Conservation (phyloP, 176 grass and related monocot species). For the Avena insularis region DNA sequence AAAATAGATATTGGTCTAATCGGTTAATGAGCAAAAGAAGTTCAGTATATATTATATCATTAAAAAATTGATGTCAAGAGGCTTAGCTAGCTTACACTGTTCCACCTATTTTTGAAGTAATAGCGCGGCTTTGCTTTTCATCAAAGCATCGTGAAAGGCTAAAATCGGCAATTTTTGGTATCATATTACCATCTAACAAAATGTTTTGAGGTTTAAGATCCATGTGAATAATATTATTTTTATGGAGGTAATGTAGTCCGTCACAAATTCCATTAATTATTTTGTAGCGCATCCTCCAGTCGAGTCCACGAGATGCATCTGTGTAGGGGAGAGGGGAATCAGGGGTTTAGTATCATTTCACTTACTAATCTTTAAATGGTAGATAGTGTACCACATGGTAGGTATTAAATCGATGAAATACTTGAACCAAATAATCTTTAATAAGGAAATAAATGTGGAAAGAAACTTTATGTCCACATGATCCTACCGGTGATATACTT, state of each 20-base stretch:
- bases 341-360: neutral
- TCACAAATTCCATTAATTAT: constrained; percentile 1
- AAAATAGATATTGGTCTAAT: neutral
- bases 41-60: neutral
- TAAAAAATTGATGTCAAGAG: neutral
- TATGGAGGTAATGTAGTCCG: neutral
- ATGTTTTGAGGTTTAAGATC: constrained; percentile 22
- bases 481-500: neutral
- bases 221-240: neutral
- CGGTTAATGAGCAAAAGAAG: neutral
- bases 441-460: neutral
- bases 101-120: neutral
- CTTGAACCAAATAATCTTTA: neutral
- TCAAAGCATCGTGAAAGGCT: neutral
- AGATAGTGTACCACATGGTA: neutral
- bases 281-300: neutral
- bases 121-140: neutral
- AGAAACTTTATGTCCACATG: neutral
- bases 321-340: neutral
- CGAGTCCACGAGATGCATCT: constrained; percentile 1
- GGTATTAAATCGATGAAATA: neutral
- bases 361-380: neutral
- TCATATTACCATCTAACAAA: neutral
- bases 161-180: neutral
- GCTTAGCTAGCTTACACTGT: neutral